Evolutionary conservation across 1,139 yeast genomes (phyloP), one percentile per base, ranked within the genome.

Genomic region (Sugiyamaella sp.): DNA sequence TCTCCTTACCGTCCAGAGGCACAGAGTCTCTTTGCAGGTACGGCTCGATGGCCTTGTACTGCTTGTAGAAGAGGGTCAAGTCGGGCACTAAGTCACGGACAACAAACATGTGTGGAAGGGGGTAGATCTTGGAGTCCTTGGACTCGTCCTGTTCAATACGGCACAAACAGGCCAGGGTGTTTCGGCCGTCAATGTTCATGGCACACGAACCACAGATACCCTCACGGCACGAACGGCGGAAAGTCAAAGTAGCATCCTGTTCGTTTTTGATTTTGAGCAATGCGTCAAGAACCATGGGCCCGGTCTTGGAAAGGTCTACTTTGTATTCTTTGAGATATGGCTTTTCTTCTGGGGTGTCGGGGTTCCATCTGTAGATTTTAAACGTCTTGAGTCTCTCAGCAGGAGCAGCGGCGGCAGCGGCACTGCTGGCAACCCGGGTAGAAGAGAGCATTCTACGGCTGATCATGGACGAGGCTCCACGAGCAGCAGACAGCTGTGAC

Each of bases 131-230:
- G 63, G 84, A 76, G 62, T 85, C 89, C 74, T 86, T 87, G 59
- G 82, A 61, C 49, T 80, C 76, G 73, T 90, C 86, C 65, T 83
- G 82, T 72, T 93, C 96, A 68, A 93, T 90, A 74, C 90, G 86
- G 78, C 97, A 90, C 66, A 95, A 79, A 77, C 99, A 93, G 41
- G 99, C 99, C 68, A 93, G 80, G 32, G 99, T 93, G 80, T 93
- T 93, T 71, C 87, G 81, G 64, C 99, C 99, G 62, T 96, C 96
- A 73, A 93, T 93, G 79, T 93, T 93, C 99, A 93, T 93, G 66
- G 99, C 99, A 80, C 99, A 93, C 3, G 98, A 93, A 49, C 99
- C 99, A 78, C 99, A 93, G 65, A 93, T 95, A 67, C 99, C 99
- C 76, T 93, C 99, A 79, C 99, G 91, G 78, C 99, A 93, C 50